phyloP scores from a whole-genome alignment of 495 filamentous ascomycete species.

The Penicillium robsamsonii region DNA sequence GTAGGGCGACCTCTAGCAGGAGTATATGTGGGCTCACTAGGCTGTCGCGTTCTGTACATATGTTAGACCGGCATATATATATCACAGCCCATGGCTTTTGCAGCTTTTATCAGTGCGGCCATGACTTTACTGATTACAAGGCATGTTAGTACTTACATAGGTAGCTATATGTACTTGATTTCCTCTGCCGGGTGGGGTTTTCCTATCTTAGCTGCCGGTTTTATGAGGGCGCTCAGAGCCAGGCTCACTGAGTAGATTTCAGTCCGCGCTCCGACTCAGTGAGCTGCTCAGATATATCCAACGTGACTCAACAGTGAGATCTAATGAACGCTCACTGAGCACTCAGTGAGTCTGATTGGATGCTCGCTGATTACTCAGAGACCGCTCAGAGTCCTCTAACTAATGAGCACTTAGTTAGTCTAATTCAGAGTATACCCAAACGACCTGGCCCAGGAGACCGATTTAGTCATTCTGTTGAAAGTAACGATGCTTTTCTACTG shows the following conservation, averaged over 20 bases:
- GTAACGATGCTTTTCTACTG: too few species aligned
- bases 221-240: constrained; percentile 33
- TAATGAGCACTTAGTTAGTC: too few species aligned
- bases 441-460: too few species aligned
- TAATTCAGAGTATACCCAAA: too few species aligned
- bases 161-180: too few species aligned
- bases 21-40: background rate
- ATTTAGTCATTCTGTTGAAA: too few species aligned
- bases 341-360: too few species aligned
- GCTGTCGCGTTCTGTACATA: background rate
- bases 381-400: too few species aligned
- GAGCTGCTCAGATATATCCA: too few species aligned
- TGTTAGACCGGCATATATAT: background rate
- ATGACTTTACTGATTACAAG: background rate
- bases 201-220: constrained; percentile 29
- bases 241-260: constrained; percentile 27
- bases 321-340: too few species aligned
- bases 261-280: constrained; percentile 9
- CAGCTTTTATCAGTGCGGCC: background rate
- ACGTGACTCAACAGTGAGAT: too few species aligned
- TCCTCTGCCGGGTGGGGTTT: constrained; percentile 23
- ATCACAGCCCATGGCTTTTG: background rate
- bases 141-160: background rate
- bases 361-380: too few species aligned
- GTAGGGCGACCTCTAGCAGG: background rate